Evolutionary conservation across 106 monocot species (phyloP).

Genomic region (Phalaenopsis aphrodite): DNA sequence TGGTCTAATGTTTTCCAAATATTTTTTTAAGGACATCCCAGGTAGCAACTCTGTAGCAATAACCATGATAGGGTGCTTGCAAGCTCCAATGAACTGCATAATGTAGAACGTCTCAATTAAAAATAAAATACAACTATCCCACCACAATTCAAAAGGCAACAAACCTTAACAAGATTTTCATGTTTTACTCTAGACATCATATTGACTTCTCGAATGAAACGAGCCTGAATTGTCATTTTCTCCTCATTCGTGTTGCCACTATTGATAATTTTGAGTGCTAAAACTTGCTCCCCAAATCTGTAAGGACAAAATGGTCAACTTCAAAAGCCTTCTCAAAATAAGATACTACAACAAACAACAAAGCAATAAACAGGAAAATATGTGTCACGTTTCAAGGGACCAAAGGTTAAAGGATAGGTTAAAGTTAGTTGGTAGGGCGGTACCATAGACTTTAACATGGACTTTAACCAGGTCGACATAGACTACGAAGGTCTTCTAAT

Average conservation of each 20-base stretch:
- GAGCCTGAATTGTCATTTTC: slow-evolving; percentile 50
- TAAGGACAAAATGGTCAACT: background rate
- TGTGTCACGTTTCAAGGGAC: too few relatives aligned
- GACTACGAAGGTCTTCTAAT: too few relatives aligned
- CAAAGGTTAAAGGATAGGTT: too few relatives aligned
- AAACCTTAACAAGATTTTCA: slow-evolving; percentile 92
- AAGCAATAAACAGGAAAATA: too few relatives aligned
- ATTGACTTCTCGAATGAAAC: slow-evolving; percentile 90
- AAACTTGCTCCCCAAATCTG: slow-evolving; percentile 70
- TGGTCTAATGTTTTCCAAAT: slow-evolving; percentile 62
- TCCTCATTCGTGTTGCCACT: slow-evolving; percentile 62
- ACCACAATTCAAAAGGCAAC: slow-evolving; percentile 7
- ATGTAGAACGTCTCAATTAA: background rate
- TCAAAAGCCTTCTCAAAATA: background rate
- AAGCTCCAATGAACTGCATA: slow-evolving; percentile 95
- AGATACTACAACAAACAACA: background rate
- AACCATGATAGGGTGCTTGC: slow-evolving; percentile 94
- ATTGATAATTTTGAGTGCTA: slow-evolving; percentile 91
- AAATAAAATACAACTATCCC: background rate
- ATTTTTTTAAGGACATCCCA: slow-evolving; percentile 86
- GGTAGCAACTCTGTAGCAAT: slow-evolving; percentile 83
- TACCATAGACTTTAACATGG: too few relatives aligned
- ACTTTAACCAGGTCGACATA: too few relatives aligned
- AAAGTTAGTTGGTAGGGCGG: too few relatives aligned
- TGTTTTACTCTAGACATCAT: slow-evolving; percentile 97